These are phyloP conservation scores for Aspergillus vadensis DNA, from an alignment of 2,329 filamentous ascomycete species.

Conservation along the genomic window DNA sequence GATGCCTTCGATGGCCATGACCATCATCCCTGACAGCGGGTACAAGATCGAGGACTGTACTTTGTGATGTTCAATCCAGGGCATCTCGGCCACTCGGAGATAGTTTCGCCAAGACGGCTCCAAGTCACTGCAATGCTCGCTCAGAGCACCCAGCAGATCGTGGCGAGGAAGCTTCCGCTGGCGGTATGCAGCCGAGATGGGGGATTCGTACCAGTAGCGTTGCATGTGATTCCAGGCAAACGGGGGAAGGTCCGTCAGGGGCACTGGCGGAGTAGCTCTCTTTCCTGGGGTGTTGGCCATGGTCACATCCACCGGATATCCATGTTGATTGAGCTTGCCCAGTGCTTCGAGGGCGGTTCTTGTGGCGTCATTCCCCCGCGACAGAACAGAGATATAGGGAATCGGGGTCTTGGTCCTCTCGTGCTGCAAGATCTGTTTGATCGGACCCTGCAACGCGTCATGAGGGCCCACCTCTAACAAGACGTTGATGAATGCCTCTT, in stretches of 20 bases:
- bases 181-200: slow-evolving; percentile 15
- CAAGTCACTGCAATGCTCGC: slow-evolving; percentile 14
- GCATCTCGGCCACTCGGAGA: slow-evolving; percentile 32
- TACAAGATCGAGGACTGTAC: slow-evolving; percentile 15
- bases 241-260: slow-evolving; percentile 33
- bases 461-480: slow-evolving; percentile 43
- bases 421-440: slow-evolving; percentile 27
- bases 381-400: background rate
- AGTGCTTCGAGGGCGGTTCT: background rate
- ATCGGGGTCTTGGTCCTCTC: background rate
- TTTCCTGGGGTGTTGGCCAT: background rate
- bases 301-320: no score
- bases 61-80: slow-evolving; percentile 51
- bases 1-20: slow-evolving; percentile 14
- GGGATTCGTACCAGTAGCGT: slow-evolving; percentile 39
- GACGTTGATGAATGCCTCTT: background rate
- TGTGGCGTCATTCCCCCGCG: no score
- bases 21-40: slow-evolving; percentile 15
- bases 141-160: slow-evolving; percentile 22
- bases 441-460: slow-evolving; percentile 34
- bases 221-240: slow-evolving; percentile 44
- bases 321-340: no score
- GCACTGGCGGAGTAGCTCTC: background rate
- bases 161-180: slow-evolving; percentile 14
- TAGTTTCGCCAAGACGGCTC: slow-evolving; percentile 47